Evolutionary conservation across 345 rosid genomes (phyloP).

Genomic region (Rhodamnia rubescens): DNA sequence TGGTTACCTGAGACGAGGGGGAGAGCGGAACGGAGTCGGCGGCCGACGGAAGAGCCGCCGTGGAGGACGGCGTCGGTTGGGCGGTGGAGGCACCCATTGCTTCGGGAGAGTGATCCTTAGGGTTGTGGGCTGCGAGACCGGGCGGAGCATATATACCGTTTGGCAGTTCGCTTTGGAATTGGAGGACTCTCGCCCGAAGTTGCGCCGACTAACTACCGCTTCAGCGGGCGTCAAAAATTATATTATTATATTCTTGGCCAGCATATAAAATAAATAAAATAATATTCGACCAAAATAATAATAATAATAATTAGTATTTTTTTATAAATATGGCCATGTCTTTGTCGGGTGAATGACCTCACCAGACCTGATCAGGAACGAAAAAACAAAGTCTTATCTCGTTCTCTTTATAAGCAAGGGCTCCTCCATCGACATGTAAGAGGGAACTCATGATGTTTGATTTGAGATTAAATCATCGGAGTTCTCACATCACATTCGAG

Average conservation of each 20-base stretch:
- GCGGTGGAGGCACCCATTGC: not conserved
- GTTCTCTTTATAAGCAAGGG: not conserved
- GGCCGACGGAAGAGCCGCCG: not conserved
- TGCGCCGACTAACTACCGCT: not conserved
- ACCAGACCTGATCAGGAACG: not conserved
- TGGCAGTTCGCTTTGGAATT: not conserved
- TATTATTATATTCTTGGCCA: not conserved
- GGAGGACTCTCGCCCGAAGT: no score
- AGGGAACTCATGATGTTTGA: no score
- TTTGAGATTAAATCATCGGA: no score
- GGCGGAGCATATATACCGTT: not conserved
- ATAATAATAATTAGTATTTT: not conserved
- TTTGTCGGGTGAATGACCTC: no score
- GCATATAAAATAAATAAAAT: not conserved
- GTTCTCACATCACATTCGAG: no score
- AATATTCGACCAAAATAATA: not conserved
- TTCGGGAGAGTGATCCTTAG: not conserved
- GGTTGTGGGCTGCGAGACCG: not conserved
- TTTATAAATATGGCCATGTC: not conserved
- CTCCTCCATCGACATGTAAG: rapidly evolving
- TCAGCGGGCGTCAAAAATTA: not conserved
- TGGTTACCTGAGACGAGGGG: not conserved
- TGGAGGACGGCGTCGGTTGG: not conserved
- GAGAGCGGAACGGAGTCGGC: not conserved
- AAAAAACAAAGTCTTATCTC: not conserved